These are phyloP conservation scores for Sporothrix brasiliensis DNA, from an alignment of 2,329 filamentous ascomycete species.

Conservation along the genomic window DNA sequence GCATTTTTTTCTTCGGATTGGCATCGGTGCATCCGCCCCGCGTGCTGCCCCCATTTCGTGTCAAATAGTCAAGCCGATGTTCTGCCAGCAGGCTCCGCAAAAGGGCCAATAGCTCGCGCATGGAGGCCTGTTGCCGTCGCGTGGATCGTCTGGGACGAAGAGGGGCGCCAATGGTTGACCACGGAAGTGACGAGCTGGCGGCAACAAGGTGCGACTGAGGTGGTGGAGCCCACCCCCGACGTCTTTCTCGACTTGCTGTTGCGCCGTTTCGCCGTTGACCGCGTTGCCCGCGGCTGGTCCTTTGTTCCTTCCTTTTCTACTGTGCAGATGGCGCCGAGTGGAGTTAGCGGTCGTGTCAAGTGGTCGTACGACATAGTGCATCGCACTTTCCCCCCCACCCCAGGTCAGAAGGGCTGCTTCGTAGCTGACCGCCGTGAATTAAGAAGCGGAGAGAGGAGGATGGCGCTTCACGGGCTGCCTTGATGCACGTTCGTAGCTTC, in stretches of 20 bases:
- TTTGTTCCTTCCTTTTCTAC: constrained; percentile 21
- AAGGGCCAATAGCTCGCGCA: not conserved
- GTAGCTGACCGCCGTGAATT: not conserved
- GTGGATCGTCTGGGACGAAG: not conserved
- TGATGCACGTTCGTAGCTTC: constrained; percentile 9
- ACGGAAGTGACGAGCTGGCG: constrained; percentile 13
- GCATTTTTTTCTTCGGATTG: constrained; percentile 11
- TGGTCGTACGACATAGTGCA: not conserved
- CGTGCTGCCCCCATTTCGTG: not conserved
- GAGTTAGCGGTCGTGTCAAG: not conserved
- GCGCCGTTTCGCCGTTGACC: not conserved
- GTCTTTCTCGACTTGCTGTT: not conserved
- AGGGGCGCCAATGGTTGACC: constrained; percentile 14
- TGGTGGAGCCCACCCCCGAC: constrained; percentile 13
- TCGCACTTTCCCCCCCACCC: not conserved
- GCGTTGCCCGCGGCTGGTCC: constrained; percentile 1
- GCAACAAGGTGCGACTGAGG: constrained; percentile 19
- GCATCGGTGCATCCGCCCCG: constrained; percentile 19
- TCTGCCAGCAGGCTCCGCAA: constrained; percentile 15
- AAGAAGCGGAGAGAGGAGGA: not conserved
- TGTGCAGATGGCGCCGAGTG: constrained; percentile 3
- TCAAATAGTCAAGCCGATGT: not conserved
- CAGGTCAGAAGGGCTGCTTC: not conserved
- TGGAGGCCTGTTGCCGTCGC: constrained; percentile 15
- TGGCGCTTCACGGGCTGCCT: not conserved